These are phyloP conservation scores for Aspergillus affinis DNA, from an alignment of 495 filamentous ascomycete species.

Conservation along the genomic window DNA sequence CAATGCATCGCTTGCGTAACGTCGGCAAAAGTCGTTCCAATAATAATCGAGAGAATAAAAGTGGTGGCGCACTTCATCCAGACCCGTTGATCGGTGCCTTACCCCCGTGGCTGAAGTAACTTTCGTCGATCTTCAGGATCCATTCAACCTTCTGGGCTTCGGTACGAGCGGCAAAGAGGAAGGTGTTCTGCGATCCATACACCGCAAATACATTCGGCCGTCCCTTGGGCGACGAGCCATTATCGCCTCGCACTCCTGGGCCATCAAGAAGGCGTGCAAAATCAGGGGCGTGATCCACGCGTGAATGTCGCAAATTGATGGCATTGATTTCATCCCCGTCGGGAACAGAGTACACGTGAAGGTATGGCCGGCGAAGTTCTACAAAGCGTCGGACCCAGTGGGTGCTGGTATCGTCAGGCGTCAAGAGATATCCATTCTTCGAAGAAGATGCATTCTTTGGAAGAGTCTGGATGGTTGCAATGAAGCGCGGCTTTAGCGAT, in stretches of 20 bases:
- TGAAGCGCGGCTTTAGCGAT: constrained; percentile 54
- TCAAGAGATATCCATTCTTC: constrained; percentile 81
- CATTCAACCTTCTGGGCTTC: constrained; percentile 92
- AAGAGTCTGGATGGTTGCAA: constrained; percentile 67
- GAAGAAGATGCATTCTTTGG: constrained; percentile 73
- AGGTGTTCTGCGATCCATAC: constrained; percentile 90
- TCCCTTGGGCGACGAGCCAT: constrained; percentile 46
- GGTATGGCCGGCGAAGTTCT: constrained; percentile 87
- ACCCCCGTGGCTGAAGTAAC: constrained; percentile 48
- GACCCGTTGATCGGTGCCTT: constrained; percentile 27
- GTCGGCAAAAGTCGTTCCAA: constrained; percentile 1
- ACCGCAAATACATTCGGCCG: constrained; percentile 83
- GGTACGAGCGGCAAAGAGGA: constrained; percentile 83
- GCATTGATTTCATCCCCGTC: constrained; percentile 88
- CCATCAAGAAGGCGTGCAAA: constrained; percentile 73
- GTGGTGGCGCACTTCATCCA: constrained; percentile 6
- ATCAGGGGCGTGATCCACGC: constrained; percentile 85
- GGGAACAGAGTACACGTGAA: constrained; percentile 80
- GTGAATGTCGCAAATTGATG: constrained; percentile 78
- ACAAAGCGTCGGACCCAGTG: constrained; percentile 90
- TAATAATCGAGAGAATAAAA: constrained; percentile 8
- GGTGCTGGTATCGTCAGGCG: constrained; percentile 66
- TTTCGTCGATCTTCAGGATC: constrained; percentile 77
- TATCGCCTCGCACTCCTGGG: constrained; percentile 30
- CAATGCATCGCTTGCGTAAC: constrained; percentile 2